Conservation (phyloP, 352 stramenopile species). For the Phytophthora nicotianae region DNA sequence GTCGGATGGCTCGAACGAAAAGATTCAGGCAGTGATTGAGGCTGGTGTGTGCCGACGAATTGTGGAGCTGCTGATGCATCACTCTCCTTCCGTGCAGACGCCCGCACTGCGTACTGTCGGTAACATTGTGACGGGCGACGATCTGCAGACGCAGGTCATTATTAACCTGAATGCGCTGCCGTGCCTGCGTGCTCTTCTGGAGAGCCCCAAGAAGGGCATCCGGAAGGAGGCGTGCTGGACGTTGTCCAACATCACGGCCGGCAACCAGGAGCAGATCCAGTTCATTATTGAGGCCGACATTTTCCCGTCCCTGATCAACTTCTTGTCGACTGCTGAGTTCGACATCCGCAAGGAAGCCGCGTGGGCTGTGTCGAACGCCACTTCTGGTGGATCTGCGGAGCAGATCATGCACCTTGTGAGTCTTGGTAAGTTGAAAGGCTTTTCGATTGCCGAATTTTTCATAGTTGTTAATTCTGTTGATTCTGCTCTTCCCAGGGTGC, state of each 20-base stretch:
- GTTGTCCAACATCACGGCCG: constrained; percentile 99
- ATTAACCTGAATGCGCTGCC: constrained; percentile 98
- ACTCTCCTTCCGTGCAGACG: constrained; percentile 83
- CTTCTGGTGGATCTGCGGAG: constrained; percentile 91
- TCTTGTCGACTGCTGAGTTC: constrained; percentile 97
- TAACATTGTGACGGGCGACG: constrained; percentile 99
- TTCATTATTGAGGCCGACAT: constrained; percentile 97
- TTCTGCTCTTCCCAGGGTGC: constrained; percentile 66
- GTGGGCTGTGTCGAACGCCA: constrained; percentile 99
- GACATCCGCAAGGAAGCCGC: constrained; percentile 99
- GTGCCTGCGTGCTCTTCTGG: constrained; percentile 95
- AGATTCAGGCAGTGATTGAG: constrained; percentile 99
- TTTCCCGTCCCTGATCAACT: constrained; percentile 96
- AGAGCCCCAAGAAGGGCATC: constrained; percentile 97
- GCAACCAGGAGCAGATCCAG: constrained; percentile 99
- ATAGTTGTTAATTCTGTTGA: constrained; percentile 9
- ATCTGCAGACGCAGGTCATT: constrained; percentile 99
- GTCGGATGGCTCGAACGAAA: constrained; percentile 98
- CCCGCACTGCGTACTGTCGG: constrained; percentile 90
- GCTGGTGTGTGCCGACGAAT: constrained; percentile 95
- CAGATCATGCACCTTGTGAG: constrained; percentile 98
- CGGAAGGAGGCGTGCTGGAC: constrained; percentile 99
- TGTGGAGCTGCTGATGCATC: constrained; percentile 94
- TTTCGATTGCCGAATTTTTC: background rate
- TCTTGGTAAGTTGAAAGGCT: constrained; percentile 65